These are phyloP conservation scores for Debaryomyces hansenii DNA, from an alignment of 805 yeast species.

Conservation along the genomic window DNA sequence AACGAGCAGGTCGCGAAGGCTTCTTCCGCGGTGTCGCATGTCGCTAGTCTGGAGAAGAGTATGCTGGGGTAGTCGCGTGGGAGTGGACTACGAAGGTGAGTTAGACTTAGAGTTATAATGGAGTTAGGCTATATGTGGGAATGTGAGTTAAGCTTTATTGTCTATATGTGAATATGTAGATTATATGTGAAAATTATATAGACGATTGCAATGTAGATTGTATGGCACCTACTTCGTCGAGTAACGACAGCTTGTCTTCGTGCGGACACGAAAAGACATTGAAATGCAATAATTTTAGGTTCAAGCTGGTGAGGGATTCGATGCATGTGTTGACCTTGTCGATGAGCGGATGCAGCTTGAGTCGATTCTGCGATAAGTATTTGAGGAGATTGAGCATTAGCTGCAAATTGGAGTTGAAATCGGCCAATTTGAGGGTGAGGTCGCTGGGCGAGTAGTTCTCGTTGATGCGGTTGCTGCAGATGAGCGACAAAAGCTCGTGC, in stretches of 20 bases:
- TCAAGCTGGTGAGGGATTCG: slow-evolving; percentile 1
- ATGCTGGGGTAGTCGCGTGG: no score
- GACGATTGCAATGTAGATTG: neutral
- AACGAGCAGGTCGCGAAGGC: no score
- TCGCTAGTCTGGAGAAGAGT: neutral
- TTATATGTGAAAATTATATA: no score
- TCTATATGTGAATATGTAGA: no score
- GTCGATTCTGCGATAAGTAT: slow-evolving; percentile 9
- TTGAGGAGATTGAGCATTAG: slow-evolving; percentile 32
- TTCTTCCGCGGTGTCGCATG: neutral
- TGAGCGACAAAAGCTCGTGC: slow-evolving; percentile 10
- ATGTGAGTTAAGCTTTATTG: no score
- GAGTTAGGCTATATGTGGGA: no score
- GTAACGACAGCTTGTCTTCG: slow-evolving; percentile 1
- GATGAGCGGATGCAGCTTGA: neutral
- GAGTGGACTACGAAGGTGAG: no score
- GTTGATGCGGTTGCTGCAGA: neutral
- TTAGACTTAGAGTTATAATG: no score
- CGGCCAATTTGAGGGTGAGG: slow-evolving; percentile 23
- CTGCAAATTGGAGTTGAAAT: slow-evolving; percentile 34
- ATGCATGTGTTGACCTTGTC: neutral
- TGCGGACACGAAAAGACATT: neutral
- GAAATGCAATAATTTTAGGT: slow-evolving; percentile 3
- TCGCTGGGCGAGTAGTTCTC: slow-evolving; percentile 11
- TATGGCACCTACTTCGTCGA: neutral